Base-by-base conservation (phyloP, 2,329 filamentous ascomycete species). In the Aspergillus thermomutatus region DNA sequence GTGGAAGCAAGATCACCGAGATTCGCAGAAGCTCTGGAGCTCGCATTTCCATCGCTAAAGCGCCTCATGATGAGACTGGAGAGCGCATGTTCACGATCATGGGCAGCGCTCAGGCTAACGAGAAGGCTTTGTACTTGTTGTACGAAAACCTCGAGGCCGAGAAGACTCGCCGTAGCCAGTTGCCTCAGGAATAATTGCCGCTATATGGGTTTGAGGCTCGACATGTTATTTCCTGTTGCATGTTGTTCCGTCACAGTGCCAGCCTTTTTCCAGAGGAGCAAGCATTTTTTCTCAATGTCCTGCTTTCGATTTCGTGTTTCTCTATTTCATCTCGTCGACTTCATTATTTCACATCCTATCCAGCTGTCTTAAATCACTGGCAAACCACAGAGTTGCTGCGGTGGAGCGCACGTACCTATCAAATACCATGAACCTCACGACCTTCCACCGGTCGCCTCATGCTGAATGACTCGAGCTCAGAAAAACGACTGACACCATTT, bases 71-170 rank as follows among this genome's bases (percentile, higher is more conserved):
- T 68, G 94, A 97, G 66, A 95, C 91, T 59, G 94, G 94, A 64
- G 94, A 99, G 83, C 88, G 94, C 69, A 99, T 99, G 94, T 99
- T 99, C 80, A 99, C 94, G 71, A 99, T 99, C 74, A 97, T 96
- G 84, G 94, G 94, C 65, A 95, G 90, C 59, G 88, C 91, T 59
- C 89, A 88, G 78, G 91, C 92, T 63, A 99, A 99, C 69, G 94
- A 99, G 79, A 93, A 92, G 66, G 94, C 94, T 4, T 83, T 99
- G 27, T 97, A 96, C 77, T 87, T 99, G 53, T 82, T 99, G 62
- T 99, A 99, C 75, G 94, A 99, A 83, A 99, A 99, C 77, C 86
- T 99, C 52, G 94, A 99, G 80, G 93, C 92, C 17, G 94, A 99
- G 82, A 99, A 99, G 85, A 95, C 95, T 87, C 91, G 94, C 69